These are phyloP conservation scores for Dalechampia spathulata DNA, from an alignment of 441 rosid species.

Conservation along the genomic window DNA sequence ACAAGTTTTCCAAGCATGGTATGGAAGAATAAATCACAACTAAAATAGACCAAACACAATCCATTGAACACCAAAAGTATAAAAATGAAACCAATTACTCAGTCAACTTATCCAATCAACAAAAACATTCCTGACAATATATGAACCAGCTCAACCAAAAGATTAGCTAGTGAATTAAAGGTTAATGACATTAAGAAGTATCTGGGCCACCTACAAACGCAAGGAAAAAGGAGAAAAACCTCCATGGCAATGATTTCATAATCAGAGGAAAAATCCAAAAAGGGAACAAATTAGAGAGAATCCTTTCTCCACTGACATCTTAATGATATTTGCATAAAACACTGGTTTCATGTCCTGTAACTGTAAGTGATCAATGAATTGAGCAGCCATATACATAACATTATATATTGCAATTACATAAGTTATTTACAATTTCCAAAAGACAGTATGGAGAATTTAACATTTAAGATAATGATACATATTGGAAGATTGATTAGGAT, in stretches of 20 bases:
- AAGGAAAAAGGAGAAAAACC: not conserved
- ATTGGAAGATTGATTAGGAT: not conserved
- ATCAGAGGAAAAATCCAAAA: not conserved
- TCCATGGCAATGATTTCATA: not conserved
- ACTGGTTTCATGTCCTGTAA: not conserved
- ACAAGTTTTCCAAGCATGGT: constrained; percentile 1
- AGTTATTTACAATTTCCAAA: not conserved
- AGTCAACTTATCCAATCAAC: not conserved
- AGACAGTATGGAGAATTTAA: not conserved
- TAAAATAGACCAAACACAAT: too few species aligned
- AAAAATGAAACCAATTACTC: not conserved
- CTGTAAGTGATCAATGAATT: not conserved
- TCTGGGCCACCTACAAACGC: not conserved
- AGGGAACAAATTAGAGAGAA: not conserved
- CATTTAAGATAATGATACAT: not conserved
- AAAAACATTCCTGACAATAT: not conserved
- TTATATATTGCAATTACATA: not conserved
- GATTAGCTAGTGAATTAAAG: not conserved
- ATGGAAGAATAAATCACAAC: not conserved
- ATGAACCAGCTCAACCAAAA: not conserved
- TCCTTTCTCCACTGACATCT: not conserved
- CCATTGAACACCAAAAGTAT: too few species aligned
- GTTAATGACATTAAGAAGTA: not conserved
- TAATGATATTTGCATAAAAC: not conserved
- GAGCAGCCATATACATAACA: not conserved